Evolutionary conservation across 805 yeast genomes (phyloP).

Genomic region (Candida oleophila): DNA sequence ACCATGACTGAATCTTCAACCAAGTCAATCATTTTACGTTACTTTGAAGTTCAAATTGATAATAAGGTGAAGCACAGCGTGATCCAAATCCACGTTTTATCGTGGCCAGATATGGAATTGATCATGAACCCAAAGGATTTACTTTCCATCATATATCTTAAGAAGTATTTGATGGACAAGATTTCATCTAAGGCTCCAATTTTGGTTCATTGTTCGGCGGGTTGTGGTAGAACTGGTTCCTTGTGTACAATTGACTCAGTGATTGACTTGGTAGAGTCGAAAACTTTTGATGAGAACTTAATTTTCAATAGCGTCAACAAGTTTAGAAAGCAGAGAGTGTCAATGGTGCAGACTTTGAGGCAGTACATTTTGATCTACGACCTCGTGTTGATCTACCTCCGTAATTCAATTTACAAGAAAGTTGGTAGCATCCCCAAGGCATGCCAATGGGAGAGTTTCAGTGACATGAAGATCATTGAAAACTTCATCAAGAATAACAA

Average conservation of each 20-base stretch:
- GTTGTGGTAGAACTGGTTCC: conserved; percentile 96
- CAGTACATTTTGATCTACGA: conserved; percentile 55
- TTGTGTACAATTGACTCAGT: conserved; percentile 38
- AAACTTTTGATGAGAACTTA: conserved; percentile 17
- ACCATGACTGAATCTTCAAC: not conserved
- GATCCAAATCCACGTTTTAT: conserved; percentile 70
- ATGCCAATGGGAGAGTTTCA: conserved; percentile 9
- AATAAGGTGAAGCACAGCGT: conserved; percentile 40
- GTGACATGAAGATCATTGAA: conserved; percentile 10
- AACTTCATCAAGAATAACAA: conserved; percentile 9
- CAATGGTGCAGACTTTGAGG: conserved; percentile 58
- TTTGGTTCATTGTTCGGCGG: conserved; percentile 91
- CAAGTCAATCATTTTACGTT: conserved; percentile 32
- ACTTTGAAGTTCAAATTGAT: conserved; percentile 42
- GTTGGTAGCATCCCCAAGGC: not conserved
- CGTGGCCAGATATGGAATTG: conserved; percentile 85
- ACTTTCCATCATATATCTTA: conserved; percentile 42
- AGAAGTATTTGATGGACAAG: conserved; percentile 14
- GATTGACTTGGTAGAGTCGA: conserved; percentile 14
- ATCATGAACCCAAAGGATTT: conserved; percentile 57
- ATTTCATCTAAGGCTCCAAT: conserved; percentile 43
- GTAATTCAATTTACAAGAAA: conserved; percentile 2
- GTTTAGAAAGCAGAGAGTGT: conserved; percentile 51
- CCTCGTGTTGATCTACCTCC: conserved; percentile 21
- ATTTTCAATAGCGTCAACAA: conserved; percentile 46